Evolutionary conservation across 768 basidiomycete species (phyloP), one percentile per base, ranked within the genome.

Genomic region (Amanita muscaria): DNA sequence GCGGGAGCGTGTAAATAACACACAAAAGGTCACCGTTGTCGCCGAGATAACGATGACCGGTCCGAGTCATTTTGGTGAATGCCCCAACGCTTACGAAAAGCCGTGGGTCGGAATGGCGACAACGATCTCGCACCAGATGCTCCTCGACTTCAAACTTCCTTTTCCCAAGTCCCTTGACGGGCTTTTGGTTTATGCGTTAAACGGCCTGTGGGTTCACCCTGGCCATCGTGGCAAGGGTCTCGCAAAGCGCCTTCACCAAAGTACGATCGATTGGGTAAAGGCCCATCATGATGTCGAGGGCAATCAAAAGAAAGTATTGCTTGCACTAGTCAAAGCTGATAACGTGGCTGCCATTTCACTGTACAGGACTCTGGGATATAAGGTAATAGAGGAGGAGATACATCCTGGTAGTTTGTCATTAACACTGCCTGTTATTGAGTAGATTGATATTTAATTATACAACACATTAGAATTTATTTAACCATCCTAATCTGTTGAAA

Each of bases 141-240:
- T 40, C 18, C 21, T 18, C 23, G 37, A 30, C 34, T 35, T 40
- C 21, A 31, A 39, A 25, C 34, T 23, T 41, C 33, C 44, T 15
- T 42, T 36, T 32, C 31, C 22, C 15, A 38, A 33, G 21, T 23
- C 37, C n/a, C 38, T 51, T 18, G 38, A 43, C 34, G 36, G 44
- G 25, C 34, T 22, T 18, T 30, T 32, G 22, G 22, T 40, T 14
- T 43, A 57, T 39, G 34, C 10, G 12, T 16, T 59, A 10, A 44
- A 52, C 14, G 55, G 58, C 1, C 53, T 59, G 50, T 57, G 58
- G 56, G 50, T 59, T 3, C 53, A 53, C 40, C 53, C 56, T 3
- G 51, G 53, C 9, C 56, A 59, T 37, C 48, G 55, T 18, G 46
- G 51, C 23, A 54, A 47, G 48, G 56, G 57, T 25, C 15, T 48